Conservation (phyloP, 768 basidiomycete genomes). For the Serendipita sp. region DNA sequence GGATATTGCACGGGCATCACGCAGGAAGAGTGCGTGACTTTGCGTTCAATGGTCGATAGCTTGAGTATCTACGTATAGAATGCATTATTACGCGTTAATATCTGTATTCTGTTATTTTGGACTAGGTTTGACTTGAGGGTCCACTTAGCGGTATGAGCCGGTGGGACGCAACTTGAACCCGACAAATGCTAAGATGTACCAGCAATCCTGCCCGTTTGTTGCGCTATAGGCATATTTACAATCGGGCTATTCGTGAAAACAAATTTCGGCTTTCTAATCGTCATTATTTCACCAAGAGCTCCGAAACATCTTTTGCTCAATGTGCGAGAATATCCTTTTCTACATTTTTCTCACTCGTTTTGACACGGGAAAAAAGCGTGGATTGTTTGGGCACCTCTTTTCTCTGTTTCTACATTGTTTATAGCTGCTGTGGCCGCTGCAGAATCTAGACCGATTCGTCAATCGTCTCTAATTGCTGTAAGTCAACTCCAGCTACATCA, state of each 20-base stretch:
- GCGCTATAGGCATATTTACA: too few relatives aligned
- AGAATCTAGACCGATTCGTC: background rate
- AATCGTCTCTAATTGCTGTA: background rate
- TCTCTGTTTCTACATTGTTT: background rate
- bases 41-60: background rate
- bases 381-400: background rate
- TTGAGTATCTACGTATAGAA: background rate
- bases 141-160: too few relatives aligned
- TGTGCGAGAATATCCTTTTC: too few relatives aligned
- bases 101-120: too few relatives aligned
- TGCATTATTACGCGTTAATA: too few relatives aligned
- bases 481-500: background rate
- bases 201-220: too few relatives aligned
- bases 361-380: background rate
- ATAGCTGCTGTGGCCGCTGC: background rate
- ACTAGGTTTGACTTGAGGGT: too few relatives aligned
- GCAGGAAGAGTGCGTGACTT: background rate
- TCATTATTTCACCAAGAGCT: too few relatives aligned
- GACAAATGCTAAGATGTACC: background rate
- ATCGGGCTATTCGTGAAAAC: too few relatives aligned
- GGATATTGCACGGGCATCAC: background rate
- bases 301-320: too few relatives aligned
- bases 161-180: background rate
- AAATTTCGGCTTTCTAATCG: too few relatives aligned
- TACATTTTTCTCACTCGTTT: too few relatives aligned